Conservation (phyloP, 2,329 filamentous ascomycete species). For the Setomelanomma holmii region DNA sequence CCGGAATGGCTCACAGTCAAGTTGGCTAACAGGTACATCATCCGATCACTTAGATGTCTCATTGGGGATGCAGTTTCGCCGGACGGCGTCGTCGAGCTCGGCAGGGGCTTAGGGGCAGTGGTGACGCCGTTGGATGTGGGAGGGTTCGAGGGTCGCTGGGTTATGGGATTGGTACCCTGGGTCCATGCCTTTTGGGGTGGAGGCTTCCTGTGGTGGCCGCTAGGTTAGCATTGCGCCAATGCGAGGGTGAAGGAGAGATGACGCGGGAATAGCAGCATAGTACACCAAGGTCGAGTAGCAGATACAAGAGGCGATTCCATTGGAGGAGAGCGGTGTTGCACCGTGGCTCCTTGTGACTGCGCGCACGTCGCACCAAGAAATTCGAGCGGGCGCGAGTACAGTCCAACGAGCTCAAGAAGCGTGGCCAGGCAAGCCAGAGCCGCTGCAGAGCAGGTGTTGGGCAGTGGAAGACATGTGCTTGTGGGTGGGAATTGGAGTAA, state of each 20-base stretch:
- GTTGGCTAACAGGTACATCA: conserved; percentile 65
- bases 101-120: conserved; percentile 51
- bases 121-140: conserved; percentile 63
- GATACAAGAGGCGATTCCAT: conserved; percentile 5
- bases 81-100: conserved; percentile 41
- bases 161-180: conserved; percentile 67
- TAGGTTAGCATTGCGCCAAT: conserved; percentile 34
- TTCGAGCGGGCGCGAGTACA: conserved; percentile 17
- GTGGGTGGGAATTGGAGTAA: no score
- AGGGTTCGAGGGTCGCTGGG: conserved; percentile 60
- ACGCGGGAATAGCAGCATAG: conserved; percentile 6
- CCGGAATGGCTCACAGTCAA: conserved; percentile 59
- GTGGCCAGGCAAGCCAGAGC: conserved; percentile 14
- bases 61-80: conserved; percentile 62
- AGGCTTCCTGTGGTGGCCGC: conserved; percentile 53
- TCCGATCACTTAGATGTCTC: conserved; percentile 66
- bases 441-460: neutral
- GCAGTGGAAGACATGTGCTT: no score
- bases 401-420: conserved; percentile 29
- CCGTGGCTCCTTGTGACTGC: conserved; percentile 44
- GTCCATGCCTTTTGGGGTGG: conserved; percentile 66
- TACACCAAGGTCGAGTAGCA: conserved; percentile 8
- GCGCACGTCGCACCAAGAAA: conserved; percentile 40
- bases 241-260: conserved; percentile 5
- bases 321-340: conserved; percentile 34